Percentiles rank a stretch among this genome's conserved stretches.
Evolutionary conservation across 2,329 filamentous ascomycete genomes (phyloP).

Genomic region (Byssochlamys sp.): DNA sequence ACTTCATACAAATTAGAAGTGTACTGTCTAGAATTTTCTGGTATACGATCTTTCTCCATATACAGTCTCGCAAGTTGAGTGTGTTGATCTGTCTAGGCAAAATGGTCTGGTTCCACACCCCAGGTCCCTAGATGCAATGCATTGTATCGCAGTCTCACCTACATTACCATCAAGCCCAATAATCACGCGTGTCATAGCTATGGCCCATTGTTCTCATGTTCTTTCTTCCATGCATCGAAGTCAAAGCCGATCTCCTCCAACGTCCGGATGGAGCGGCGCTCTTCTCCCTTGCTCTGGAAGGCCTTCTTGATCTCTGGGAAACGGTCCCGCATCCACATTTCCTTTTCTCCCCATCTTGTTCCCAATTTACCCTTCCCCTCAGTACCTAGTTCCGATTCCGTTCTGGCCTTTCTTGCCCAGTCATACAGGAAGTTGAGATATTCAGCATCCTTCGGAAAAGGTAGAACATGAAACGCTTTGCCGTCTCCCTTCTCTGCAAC

Average conservation of each 20-base stretch:
- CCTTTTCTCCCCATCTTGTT: slow-evolving; percentile 59
- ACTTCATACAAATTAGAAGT: neutral
- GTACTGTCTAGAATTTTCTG: neutral
- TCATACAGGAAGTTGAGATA: slow-evolving; percentile 36
- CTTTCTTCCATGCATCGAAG: slow-evolving; percentile 36
- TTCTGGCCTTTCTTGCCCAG: slow-evolving; percentile 31
- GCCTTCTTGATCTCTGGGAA: slow-evolving; percentile 61
- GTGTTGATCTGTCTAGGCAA: neutral
- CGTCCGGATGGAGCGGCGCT: slow-evolving; percentile 47
- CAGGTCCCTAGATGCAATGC: neutral
- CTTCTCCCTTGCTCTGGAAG: slow-evolving; percentile 58
- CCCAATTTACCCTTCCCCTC: slow-evolving; percentile 54
- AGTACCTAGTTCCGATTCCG: slow-evolving; percentile 29
- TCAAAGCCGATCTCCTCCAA: slow-evolving; percentile 64
- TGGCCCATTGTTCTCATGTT: neutral
- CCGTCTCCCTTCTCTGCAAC: slow-evolving; percentile 38
- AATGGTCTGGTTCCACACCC: neutral
- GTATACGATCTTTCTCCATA: neutral
- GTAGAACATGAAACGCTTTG: slow-evolving; percentile 45
- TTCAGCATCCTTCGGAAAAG: slow-evolving; percentile 40
- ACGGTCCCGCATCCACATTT: slow-evolving; percentile 61
- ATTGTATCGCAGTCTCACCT: too few species aligned
- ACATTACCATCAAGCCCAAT: neutral
- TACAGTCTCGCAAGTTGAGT: neutral
- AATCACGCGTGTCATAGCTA: neutral